Evolutionary conservation across 306 rosid genomes (phyloP).

Genomic region (Vicia sativa): DNA sequence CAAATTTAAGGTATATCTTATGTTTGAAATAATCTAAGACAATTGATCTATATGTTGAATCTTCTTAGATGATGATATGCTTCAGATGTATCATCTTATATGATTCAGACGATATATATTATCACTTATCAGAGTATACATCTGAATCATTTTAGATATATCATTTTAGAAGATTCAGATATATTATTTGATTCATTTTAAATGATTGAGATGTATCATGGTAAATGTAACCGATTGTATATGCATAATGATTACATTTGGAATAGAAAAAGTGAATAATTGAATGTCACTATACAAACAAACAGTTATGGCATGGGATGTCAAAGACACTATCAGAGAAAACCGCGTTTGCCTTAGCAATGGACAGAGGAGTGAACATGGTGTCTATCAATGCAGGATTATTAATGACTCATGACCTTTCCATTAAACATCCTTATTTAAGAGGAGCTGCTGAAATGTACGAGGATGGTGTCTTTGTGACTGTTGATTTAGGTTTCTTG

Average conservation of each 20-base stretch:
- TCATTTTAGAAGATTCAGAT: too few species aligned
- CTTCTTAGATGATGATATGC: too few species aligned
- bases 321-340: conserved; percentile 84
- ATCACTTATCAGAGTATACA: too few species aligned
- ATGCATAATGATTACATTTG: neutral
- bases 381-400: conserved; percentile 68
- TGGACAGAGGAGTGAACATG: conserved; percentile 87
- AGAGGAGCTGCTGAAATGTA: conserved; percentile 99
- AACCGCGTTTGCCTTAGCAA: conserved; percentile 87
- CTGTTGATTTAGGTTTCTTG: conserved; percentile 67
- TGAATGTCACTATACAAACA: neutral
- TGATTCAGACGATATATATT: too few species aligned
- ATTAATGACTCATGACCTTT: conserved; percentile 51
- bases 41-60: too few species aligned
- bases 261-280: conserved; percentile 4
- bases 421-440: conserved; percentile 59
- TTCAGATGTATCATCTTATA: too few species aligned
- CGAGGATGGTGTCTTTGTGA: conserved; percentile 76
- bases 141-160: too few species aligned
- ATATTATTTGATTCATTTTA: too few species aligned
- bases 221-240: too few species aligned
- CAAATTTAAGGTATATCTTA: conserved; percentile 66
- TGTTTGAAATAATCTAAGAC: too few species aligned
- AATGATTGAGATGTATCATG: too few species aligned
- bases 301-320: conserved; percentile 90